A percentile compares a stretch with the other conserved stretches of the same genome.
Evolutionary conservation across 148 eudicot species (phyloP).

Genomic region (Mesembryanthemum crystallinum): DNA sequence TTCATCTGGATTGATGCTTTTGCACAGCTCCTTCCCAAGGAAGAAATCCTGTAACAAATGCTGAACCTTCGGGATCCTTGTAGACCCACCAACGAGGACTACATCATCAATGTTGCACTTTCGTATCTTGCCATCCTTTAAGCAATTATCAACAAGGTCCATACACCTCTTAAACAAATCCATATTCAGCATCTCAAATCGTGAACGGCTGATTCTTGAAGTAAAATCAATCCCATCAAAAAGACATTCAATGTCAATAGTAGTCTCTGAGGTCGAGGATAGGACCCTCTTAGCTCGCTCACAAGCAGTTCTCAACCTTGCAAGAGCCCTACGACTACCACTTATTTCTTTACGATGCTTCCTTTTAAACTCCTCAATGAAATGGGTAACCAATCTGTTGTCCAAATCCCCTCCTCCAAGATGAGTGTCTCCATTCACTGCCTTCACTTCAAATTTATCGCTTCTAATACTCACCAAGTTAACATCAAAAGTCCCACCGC

Average conservation of each 20-base stretch:
- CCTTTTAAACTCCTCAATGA: background rate
- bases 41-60: constrained; percentile 12
- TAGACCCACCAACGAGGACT: constrained; percentile 25
- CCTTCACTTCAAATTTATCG: too few species aligned
- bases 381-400: background rate
- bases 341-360: background rate
- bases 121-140: too few species aligned
- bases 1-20: constrained; percentile 16
- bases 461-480: background rate
- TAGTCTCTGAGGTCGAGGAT: background rate
- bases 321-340: background rate
- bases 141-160: background rate
- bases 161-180: constrained; percentile 8
- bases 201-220: background rate
- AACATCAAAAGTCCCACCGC: constrained; percentile 3
- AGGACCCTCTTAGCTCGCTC: constrained; percentile 15
- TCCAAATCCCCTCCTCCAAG: background rate
- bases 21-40: constrained; percentile 5
- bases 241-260: constrained; percentile 14
- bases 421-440: too few species aligned
- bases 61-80: constrained; percentile 21
- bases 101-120: background rate
- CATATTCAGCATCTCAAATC: constrained; percentile 20
- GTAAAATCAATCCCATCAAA: constrained; percentile 11
- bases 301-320: background rate